Base-by-base conservation (phyloP, 2,329 filamentous ascomycete genomes). In the Verticillium tricorpus region DNA sequence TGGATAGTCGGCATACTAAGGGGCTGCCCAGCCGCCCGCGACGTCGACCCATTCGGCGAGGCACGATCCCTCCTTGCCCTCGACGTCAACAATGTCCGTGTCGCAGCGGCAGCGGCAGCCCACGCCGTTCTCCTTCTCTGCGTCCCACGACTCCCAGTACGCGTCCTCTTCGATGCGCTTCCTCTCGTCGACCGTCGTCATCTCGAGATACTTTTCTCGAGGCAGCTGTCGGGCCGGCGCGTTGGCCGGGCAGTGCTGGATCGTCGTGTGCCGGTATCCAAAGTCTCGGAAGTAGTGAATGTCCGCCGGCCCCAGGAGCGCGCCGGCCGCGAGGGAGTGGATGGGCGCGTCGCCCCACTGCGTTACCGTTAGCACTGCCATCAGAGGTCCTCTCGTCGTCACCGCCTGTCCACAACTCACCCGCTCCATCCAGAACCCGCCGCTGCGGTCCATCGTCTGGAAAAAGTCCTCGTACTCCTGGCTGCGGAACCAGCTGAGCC, bases 241-340 rank as follows among this genome's bases (percentile, higher is more conserved):
- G 72, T 99, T 99, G 60, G 93, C 93, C 1, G 95, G 95, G 71
- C 95, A 99, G 77, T 99, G 95, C 78, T 98, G 94, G 72, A 99
- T 99, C 3, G 95, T 99, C 7, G 95, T 99, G 77, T 99, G 95
- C 72, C 95, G 87, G 79, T 99, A 99, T 61, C 95, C 95, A 77
- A 98, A 94, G 75, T 99, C 95, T 69, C 95, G 92, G 88, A 99
- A 99, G 80, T 99, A 99, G 78, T 99, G 95, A 64, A 99, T 92
- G 71, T 99, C 93, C 60, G 83, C 82, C 56, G 91, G 88, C 2
- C 87, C 84, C 35, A 99, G 84, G 17, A 99, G 87, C 37, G 90
- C 91, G 68, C 95, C 95, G 31, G 95, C 94, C 32, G 95, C 95
- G 59, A 99, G 89, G 40, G 95, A 99, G 79, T 99, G 95, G 69